Evolutionary conservation across 306 rosid genomes (phyloP).

Genomic region (Sechiopsis laciniata): DNA sequence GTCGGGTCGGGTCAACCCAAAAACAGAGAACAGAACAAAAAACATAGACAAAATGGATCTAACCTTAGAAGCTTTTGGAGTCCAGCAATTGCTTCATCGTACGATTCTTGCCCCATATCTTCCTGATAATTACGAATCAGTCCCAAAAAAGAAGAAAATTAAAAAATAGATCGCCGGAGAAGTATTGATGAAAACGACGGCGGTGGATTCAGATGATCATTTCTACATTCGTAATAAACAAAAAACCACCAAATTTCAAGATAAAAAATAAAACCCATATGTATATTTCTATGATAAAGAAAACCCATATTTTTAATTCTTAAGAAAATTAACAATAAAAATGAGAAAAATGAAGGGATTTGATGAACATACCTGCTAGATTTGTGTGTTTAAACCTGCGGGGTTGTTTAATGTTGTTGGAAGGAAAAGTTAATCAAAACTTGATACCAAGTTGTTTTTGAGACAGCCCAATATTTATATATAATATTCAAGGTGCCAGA

Average conservation of each 20-base stretch:
- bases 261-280: too few species aligned
- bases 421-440: not conserved
- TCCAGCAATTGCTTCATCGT: slow-evolving; percentile 66
- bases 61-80: slow-evolving; percentile 71
- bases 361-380: not conserved
- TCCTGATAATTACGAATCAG: slow-evolving; percentile 27
- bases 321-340: not conserved
- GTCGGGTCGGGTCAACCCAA: not conserved
- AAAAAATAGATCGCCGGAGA: not conserved
- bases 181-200: not conserved
- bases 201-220: not conserved
- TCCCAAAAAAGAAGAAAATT: not conserved
- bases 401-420: not conserved
- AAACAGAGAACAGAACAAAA: not conserved
- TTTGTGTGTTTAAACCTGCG: not conserved
- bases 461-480: not conserved
- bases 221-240: not conserved
- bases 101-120: slow-evolving; percentile 66
- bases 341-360: not conserved
- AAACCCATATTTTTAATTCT: not conserved
- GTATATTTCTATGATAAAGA: not conserved
- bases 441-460: not conserved
- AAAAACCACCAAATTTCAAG: too few species aligned
- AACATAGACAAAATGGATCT: not conserved
- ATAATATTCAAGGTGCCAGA: too few species aligned